A percentile compares a stretch with the other conserved stretches of the same genome.
Conservation (phyloP, 225 moss, liverwort and hornwort genomes). For the Bryoerythrophyllum caledonicum region DNA sequence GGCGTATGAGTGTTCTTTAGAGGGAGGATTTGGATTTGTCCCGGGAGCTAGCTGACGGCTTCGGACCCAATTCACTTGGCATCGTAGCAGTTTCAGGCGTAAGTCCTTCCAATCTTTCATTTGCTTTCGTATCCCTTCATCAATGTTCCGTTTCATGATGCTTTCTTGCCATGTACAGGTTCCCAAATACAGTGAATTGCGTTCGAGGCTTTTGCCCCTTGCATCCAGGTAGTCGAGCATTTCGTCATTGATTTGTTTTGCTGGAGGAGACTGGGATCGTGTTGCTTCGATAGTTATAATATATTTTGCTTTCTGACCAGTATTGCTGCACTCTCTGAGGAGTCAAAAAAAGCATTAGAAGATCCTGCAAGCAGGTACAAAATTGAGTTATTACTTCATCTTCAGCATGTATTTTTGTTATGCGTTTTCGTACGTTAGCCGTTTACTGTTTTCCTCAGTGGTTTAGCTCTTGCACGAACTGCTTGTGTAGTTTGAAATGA, state of each 20-base stretch:
- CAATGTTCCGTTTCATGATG: conserved; percentile 1
- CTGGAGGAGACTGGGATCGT: conserved; percentile 10
- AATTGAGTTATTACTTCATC: not conserved
- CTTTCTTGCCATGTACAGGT: conserved; percentile 51
- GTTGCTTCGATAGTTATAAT: not conserved
- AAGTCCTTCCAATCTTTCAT: conserved; percentile 11
- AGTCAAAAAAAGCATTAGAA: conserved; percentile 60
- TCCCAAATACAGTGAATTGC: conserved; percentile 67
- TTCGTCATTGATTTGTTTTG: not conserved
- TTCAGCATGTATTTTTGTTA: not conserved
- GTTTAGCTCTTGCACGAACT: conserved; percentile 2
- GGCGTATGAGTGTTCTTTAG: conserved; percentile 29
- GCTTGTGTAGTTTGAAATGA: conserved; percentile 10
- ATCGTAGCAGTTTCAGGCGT: conserved; percentile 84
- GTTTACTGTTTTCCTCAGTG: not conserved
- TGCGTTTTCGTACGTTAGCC: not conserved
- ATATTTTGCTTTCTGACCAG: conserved; percentile 41
- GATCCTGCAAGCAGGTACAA: conserved; percentile 78
- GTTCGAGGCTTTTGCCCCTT: conserved; percentile 73
- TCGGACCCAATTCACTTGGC: conserved; percentile 79
- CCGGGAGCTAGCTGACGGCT: conserved; percentile 64
- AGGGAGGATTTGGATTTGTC: conserved; percentile 64
- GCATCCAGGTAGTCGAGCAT: conserved; percentile 64
- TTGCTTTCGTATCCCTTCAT: conserved; percentile 7
- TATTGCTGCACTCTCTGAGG: conserved; percentile 74